Base-by-base conservation (phyloP, 768 basidiomycete genomes). In the Trametes cubensis region DNA sequence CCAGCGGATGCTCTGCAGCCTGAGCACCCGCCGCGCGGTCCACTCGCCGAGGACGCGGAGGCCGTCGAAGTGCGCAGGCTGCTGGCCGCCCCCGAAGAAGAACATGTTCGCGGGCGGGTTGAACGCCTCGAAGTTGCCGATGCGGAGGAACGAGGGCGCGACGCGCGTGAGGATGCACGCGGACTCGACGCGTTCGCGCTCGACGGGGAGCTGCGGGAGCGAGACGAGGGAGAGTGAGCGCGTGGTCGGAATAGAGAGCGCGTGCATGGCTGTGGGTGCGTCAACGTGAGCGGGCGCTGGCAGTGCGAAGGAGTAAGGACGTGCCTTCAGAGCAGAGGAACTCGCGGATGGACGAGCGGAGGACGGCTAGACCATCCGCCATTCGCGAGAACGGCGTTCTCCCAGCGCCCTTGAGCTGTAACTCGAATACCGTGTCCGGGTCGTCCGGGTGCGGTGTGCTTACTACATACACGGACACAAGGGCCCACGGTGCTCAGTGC, bases 381-480 rank as follows among this genome's bases (percentile, higher is more conserved):
- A 81, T 83, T 25, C 97, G 83, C 0, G 93, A 92, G 76, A 95
- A 98, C 0, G 97, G 95, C 0, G 96, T 98, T 13, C 97, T 81
- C 0, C 97, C 97, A 0, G 89, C 85, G 1, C 97, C 97, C 73
- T 98, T 99, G 66, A 99, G 83, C 73, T 98, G 97, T 10, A 99
- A 80, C 70, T 99, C 97, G 68, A 88, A 90, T 0, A 78, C 76
- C 5, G 79, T 69, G 18, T 83, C 77, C 2, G 83, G 80, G 47
- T 85, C 78, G 7, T 76, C 71, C 0, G 87, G 87, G 61, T 91
- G 87, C 0, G 89, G 85, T 0, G 92, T 93, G n/a, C 87, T 86
- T 59, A 92, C 92, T 93, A 62, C 13, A 26, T 5, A 21, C 7
- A 21, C 48, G 44, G 5, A 21, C 34, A 30, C 20, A 26, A 40